Percentiles rank a stretch among this genome's conserved stretches.
phyloP scores from a whole-genome alignment of 164 flowering plant species.

The Annona squamosa region DNA sequence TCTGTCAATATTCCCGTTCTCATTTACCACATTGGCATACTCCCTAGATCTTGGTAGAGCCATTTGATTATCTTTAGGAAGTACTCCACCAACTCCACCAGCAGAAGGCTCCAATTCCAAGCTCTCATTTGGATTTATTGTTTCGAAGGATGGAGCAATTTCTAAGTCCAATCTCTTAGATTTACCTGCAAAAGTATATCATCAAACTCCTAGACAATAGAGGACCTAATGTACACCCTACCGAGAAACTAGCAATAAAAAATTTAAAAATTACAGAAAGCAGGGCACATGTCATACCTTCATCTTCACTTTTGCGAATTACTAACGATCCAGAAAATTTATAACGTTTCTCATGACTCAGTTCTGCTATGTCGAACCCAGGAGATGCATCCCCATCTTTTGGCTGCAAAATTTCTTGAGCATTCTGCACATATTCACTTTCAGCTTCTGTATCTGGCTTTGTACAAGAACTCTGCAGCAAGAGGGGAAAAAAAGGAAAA shows the following conservation, averaged over 20 bases:
- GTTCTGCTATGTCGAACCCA: constrained; percentile 9
- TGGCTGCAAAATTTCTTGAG: constrained; percentile 26
- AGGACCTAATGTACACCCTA: neutral
- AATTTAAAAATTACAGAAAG: neutral
- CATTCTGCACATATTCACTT: constrained; percentile 29
- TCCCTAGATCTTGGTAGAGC: neutral
- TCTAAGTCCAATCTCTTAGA: constrained; percentile 10
- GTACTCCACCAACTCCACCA: neutral
- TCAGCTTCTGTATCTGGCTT: constrained; percentile 62
- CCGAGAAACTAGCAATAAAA: neutral
- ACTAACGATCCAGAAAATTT: constrained; percentile 13
- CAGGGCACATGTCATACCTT: constrained; percentile 2
- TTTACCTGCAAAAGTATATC: constrained; percentile 1
- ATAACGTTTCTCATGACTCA: constrained; percentile 15
- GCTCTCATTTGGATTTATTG: constrained; percentile 1
- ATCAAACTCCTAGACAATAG: neutral
- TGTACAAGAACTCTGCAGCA: constrained; percentile 83
- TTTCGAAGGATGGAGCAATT: constrained; percentile 10
- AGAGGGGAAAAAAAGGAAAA: constrained; percentile 18
- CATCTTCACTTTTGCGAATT: constrained; percentile 3
- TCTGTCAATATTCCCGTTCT: constrained; percentile 15
- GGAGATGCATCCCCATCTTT: constrained; percentile 15
- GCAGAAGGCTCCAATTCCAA: constrained; percentile 1
- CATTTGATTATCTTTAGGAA: neutral
- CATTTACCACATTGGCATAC: neutral